Conservation (phyloP, 306 rosid species). For the Vigna hirtella region DNA sequence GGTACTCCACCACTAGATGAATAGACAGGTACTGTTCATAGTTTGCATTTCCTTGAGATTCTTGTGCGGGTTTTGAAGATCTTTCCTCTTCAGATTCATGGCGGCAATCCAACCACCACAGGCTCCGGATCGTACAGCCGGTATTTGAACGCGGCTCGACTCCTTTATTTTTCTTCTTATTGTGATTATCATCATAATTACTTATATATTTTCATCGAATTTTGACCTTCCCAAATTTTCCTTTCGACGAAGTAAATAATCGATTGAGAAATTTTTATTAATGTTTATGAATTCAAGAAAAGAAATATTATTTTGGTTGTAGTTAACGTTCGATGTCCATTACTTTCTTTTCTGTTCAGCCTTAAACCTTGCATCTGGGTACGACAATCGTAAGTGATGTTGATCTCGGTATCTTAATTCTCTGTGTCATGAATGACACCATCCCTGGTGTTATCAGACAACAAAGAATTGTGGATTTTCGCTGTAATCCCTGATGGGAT, state of each 20-base stretch:
- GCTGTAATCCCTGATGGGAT: slow-evolving; percentile 25
- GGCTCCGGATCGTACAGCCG: slow-evolving; percentile 68
- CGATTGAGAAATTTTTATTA: background rate
- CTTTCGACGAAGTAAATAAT: slow-evolving; percentile 4
- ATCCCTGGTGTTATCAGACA: slow-evolving; percentile 14
- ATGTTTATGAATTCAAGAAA: slow-evolving; percentile 13
- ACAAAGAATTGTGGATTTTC: slow-evolving; percentile 6
- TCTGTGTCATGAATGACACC: slow-evolving; percentile 22
- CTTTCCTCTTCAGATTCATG: slow-evolving; percentile 66
- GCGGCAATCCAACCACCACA: slow-evolving; percentile 75
- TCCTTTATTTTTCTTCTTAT: background rate
- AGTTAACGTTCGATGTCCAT: slow-evolving; percentile 37
- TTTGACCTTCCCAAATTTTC: slow-evolving; percentile 25
- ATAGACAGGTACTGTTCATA: slow-evolving; percentile 37
- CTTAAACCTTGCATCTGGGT: slow-evolving; percentile 58
- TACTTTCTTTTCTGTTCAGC: background rate
- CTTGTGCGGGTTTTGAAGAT: slow-evolving; percentile 46
- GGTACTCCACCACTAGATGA: slow-evolving; percentile 17
- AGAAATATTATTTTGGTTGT: background rate
- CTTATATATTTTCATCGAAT: background rate
- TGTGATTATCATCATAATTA: no score
- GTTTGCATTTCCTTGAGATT: slow-evolving; percentile 48
- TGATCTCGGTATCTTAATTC: slow-evolving; percentile 25
- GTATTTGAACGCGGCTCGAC: slow-evolving; percentile 46
- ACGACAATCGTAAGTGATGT: slow-evolving; percentile 4